These are phyloP conservation scores for Aegilops tauschii DNA, from an alignment of 176 grass and related monocot species.

Conservation along the genomic window DNA sequence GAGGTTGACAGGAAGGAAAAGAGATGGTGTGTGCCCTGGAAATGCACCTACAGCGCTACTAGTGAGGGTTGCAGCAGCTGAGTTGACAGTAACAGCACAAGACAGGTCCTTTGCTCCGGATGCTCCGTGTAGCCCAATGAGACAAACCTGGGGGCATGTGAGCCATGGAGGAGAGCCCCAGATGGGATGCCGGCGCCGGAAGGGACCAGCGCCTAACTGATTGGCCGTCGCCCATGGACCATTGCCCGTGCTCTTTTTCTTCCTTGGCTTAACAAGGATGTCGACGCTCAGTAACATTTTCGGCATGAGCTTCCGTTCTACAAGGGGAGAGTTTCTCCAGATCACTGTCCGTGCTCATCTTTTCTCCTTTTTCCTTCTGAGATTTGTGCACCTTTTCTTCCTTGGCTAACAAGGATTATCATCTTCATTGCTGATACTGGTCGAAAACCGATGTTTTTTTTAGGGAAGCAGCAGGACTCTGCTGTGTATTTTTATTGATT, in stretches of 20 bases:
- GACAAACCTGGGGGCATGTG: slow-evolving; percentile 46
- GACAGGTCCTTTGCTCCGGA: not conserved
- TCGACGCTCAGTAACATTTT: too few relatives aligned
- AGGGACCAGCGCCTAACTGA: slow-evolving; percentile 26
- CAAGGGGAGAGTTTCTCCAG: too few relatives aligned
- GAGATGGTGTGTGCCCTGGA: not conserved
- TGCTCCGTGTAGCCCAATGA: not conserved
- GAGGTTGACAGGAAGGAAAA: not conserved
- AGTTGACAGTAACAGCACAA: slow-evolving; percentile 8
- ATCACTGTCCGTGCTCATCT: too few relatives aligned
- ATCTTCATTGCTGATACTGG: not conserved
- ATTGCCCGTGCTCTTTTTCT: not conserved
- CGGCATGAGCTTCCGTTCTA: too few relatives aligned
- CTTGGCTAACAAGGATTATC: not conserved
- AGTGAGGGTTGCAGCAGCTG: slow-evolving; percentile 21
- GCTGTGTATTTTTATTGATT: too few relatives aligned
- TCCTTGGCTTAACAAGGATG: not conserved
- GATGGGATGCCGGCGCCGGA: slow-evolving; percentile 29
- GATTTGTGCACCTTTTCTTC: not conserved
- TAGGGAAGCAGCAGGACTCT: too few relatives aligned
- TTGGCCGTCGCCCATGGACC: slow-evolving; percentile 17
- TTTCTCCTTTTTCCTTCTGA: too few relatives aligned
- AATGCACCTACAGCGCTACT: not conserved
- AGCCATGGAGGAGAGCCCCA: not conserved
- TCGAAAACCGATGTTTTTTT: too few relatives aligned